These are phyloP conservation scores for Salix caprea DNA, from an alignment of 345 rosid genomes.

Conservation along the genomic window DNA sequence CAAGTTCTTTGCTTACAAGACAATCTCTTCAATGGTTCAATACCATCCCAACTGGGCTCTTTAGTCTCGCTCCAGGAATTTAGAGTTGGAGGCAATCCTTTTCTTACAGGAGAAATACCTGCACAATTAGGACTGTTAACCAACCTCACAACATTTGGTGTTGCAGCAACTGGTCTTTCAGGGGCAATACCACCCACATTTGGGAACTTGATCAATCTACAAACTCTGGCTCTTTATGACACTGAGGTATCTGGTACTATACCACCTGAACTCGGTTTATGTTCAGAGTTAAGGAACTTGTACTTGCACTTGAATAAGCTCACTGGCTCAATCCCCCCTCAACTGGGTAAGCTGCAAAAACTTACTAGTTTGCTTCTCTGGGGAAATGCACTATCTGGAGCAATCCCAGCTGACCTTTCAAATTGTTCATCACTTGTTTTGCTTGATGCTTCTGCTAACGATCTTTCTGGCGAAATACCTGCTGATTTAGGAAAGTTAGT, in stretches of 20 bases:
- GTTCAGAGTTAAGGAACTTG: constrained; percentile 76
- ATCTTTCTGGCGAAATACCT: constrained; percentile 71
- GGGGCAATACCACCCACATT: constrained; percentile 77
- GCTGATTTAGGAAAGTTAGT: constrained; percentile 71
- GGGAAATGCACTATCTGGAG: constrained; percentile 75
- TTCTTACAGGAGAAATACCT: constrained; percentile 73
- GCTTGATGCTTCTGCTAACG: constrained; percentile 84
- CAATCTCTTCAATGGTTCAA: constrained; percentile 72
- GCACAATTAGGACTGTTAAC: constrained; percentile 60
- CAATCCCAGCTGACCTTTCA: constrained; percentile 75
- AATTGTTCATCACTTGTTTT: constrained; percentile 90
- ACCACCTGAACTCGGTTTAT: constrained; percentile 74
- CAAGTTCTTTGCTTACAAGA: constrained; percentile 87
- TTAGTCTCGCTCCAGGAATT: constrained; percentile 71
- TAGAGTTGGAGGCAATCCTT: constrained; percentile 84
- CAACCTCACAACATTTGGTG: constrained; percentile 85
- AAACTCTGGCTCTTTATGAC: constrained; percentile 82
- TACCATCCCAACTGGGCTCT: constrained; percentile 77
- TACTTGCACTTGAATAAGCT: constrained; percentile 94
- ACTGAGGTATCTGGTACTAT: constrained; percentile 71
- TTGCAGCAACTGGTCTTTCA: constrained; percentile 85
- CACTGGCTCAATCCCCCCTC: constrained; percentile 73
- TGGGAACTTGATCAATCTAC: constrained; percentile 79
- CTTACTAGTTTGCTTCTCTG: constrained; percentile 89
- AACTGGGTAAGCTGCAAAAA: constrained; percentile 76